Percentiles rank a stretch among this genome's conserved stretches.
phyloP scores from a whole-genome alignment of 2,329 filamentous ascomycete species.

The Byssoonygena ceratinophila region DNA sequence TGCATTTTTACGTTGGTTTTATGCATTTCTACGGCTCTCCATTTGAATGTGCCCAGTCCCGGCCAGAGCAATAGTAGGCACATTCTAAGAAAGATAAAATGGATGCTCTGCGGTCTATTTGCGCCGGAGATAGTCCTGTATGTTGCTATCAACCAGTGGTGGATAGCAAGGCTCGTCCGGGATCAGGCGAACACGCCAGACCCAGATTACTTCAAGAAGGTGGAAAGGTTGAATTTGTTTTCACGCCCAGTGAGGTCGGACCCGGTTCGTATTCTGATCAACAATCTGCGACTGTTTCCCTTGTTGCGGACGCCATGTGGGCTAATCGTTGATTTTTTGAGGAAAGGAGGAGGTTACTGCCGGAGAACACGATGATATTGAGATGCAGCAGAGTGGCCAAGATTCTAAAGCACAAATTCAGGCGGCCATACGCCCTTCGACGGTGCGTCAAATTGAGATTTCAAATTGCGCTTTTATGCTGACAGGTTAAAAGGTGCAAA shows the following conservation, averaged over 20 bases:
- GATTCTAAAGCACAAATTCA: neutral
- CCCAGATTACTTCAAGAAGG: neutral
- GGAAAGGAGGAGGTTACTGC: neutral
- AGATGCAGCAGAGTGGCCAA: neutral
- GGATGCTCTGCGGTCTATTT: neutral
- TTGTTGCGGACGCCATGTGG: too few relatives aligned
- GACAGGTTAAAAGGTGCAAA: neutral
- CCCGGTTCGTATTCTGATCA: neutral
- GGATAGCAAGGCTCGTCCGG: neutral
- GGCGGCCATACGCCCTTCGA: too few relatives aligned
- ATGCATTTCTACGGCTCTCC: constrained; percentile 1
- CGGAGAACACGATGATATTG: neutral
- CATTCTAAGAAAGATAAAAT: constrained; percentile 2
- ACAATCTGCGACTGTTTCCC: too few relatives aligned
- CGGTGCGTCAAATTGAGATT: too few relatives aligned
- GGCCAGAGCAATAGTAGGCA: neutral
- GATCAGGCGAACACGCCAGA: neutral
- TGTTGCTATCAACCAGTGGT: neutral
- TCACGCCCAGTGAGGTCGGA: neutral
- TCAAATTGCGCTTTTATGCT: too few relatives aligned
- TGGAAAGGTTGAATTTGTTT: neutral
- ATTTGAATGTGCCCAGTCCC: neutral
- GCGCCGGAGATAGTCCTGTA: neutral
- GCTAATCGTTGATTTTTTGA: neutral
- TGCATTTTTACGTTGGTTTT: constrained; percentile 1